Conservation (phyloP, 306 rosid genomes). For the Dalbergia cultrata region DNA sequence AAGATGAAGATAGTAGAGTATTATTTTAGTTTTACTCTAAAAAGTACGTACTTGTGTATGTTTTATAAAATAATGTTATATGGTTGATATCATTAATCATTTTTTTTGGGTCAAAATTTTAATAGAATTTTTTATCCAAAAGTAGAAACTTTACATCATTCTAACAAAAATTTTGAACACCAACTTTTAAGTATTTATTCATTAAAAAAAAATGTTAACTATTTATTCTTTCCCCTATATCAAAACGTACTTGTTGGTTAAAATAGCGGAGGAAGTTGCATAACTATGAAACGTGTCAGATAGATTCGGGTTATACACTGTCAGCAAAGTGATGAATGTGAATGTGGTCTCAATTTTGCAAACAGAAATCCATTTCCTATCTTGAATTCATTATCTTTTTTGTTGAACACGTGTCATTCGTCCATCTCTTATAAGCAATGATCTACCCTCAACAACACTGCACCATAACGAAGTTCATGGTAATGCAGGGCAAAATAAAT, state of each 20-base stretch:
- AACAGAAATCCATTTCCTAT: neutral
- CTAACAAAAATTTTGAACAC: no score
- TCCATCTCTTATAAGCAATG: conserved; percentile 6
- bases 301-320: neutral
- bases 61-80: no score
- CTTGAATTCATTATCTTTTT: neutral
- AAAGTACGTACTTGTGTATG: no score
- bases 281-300: no score
- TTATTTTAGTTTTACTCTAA: no score
- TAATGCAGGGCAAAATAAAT: conserved; percentile 7
- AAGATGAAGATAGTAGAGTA: no score
- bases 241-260: neutral
- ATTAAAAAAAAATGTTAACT: no score
- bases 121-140: no score
- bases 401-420: neutral
- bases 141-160: no score
- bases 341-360: neutral
- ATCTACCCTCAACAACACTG: neutral
- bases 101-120: no score
- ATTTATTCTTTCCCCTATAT: neutral
- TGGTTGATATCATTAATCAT: no score
- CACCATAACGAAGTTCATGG: neutral
- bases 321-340: neutral
- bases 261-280: neutral
- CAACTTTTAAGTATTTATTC: no score